A percentile compares a stretch with the other conserved stretches of the same genome.
Conservation (phyloP, 306 rosid genomes). For the Rosa rugosa region DNA sequence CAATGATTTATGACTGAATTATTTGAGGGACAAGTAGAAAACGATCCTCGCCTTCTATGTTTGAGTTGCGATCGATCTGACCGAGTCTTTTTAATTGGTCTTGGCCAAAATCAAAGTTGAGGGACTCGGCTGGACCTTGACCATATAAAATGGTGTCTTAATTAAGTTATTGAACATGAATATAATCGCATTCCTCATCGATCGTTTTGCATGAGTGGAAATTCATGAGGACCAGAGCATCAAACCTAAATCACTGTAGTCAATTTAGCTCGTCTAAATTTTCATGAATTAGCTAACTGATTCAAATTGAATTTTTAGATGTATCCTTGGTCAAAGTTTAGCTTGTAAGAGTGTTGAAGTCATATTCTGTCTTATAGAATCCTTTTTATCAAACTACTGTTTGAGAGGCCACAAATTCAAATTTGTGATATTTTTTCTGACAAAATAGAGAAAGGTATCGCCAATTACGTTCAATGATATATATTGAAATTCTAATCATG, state of each 20-base stretch:
- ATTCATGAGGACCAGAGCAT: not conserved
- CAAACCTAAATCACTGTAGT: not conserved
- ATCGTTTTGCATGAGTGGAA: not conserved
- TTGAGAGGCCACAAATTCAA: not conserved
- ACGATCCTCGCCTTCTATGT: not conserved
- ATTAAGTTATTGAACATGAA: not conserved
- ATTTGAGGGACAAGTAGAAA: not conserved
- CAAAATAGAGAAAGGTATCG: not conserved
- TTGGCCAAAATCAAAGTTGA: not conserved
- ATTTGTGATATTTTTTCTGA: not conserved
- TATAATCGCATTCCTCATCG: not conserved
- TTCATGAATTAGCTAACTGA: not conserved
- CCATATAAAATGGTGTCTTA: not conserved
- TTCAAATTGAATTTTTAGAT: not conserved
- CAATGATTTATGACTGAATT: not conserved
- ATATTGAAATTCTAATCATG: no score
- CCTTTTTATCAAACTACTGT: not conserved
- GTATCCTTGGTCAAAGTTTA: not conserved
- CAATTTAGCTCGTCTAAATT: not conserved
- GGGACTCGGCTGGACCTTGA: constrained; percentile 1
- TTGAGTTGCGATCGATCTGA: not conserved
- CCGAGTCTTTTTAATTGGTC: not conserved
- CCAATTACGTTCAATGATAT: not conserved
- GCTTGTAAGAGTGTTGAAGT: not conserved
- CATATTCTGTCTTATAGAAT: not conserved